Evolutionary conservation across 1,284 basidiomycete species (phyloP).

Genomic region (Pisolithus thermaeus): DNA sequence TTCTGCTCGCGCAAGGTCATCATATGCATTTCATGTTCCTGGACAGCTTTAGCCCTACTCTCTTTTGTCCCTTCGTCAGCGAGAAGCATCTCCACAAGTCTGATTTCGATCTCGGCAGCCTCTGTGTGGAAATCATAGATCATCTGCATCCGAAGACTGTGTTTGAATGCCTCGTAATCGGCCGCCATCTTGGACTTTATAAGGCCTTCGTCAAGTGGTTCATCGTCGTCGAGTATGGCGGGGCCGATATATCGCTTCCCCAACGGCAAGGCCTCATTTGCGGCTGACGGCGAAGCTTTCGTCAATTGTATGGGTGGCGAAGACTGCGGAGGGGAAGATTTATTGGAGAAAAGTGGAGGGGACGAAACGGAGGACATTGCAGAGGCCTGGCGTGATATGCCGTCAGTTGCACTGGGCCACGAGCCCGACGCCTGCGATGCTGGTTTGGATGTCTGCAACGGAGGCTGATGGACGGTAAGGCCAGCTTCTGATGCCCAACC

Average conservation of each 20-base stretch:
- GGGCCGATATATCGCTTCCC: conserved; percentile 44
- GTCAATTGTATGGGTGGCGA: conserved; percentile 18
- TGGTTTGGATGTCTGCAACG: conserved; percentile 5
- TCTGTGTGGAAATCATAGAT: conserved; percentile 50
- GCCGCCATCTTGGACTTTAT: conserved; percentile 29
- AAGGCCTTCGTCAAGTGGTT: conserved; percentile 23
- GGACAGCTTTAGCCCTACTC: conserved; percentile 29
- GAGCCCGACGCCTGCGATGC: conserved; percentile 11
- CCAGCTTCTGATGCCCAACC: conserved; percentile 28
- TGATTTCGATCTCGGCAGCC: conserved; percentile 43
- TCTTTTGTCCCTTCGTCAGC: conserved; percentile 25
- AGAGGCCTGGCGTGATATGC: conserved; percentile 25
- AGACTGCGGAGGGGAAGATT: conserved; percentile 18
- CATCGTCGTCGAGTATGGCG: conserved; percentile 37
- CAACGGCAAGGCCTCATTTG: conserved; percentile 15
- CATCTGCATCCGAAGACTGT: conserved; percentile 43
- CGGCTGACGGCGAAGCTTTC: conserved; percentile 21
- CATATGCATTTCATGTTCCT: conserved; percentile 45
- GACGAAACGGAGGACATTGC: conserved; percentile 17
- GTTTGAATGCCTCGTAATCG: conserved; percentile 46
- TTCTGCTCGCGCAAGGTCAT: conserved; percentile 39
- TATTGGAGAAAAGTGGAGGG: conserved; percentile 15
- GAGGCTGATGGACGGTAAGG: conserved; percentile 18
- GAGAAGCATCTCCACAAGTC: conserved; percentile 40
- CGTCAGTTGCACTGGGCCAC: conserved; percentile 24